Evolutionary conservation across 805 yeast species (phyloP).

Genomic region (Starmerella stigmatis): DNA sequence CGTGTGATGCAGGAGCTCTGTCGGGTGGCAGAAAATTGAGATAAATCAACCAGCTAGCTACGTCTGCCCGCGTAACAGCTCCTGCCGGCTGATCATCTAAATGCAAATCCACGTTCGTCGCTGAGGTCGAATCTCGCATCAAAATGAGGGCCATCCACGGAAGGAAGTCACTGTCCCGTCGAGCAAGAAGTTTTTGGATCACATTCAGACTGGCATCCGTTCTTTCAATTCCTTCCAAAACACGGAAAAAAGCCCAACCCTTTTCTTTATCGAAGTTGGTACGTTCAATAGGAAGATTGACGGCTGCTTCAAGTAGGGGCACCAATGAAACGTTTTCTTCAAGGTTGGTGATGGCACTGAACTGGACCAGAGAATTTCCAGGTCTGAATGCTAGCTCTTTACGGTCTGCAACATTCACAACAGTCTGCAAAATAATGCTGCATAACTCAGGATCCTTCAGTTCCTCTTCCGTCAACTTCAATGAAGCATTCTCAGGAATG

Average conservation of each 20-base stretch:
- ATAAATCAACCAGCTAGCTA: neutral
- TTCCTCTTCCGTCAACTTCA: neutral
- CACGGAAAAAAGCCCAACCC: neutral
- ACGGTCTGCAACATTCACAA: neutral
- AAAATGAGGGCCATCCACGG: slow-evolving; percentile 1
- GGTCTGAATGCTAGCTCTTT: neutral
- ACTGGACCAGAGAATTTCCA: neutral
- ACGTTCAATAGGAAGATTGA: neutral
- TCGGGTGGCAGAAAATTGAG: neutral
- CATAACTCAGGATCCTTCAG: neutral
- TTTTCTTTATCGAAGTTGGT: slow-evolving; percentile 1
- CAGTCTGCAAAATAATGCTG: neutral
- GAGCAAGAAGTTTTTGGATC: neutral
- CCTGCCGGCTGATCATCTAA: neutral
- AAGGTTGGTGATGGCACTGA: neutral
- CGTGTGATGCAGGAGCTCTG: neutral
- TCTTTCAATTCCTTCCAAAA: neutral
- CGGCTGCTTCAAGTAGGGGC: neutral
- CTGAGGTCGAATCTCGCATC: neutral
- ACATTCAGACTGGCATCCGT: too few species aligned
- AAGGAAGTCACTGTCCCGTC: slow-evolving; percentile 1
- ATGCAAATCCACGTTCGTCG: too few species aligned
- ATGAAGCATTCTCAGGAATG: slow-evolving; percentile 5
- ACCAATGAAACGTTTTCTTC: neutral
- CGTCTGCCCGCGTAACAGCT: neutral